Base-by-base conservation (phyloP, 148 eudicot species). In the Polygonum maritimum region DNA sequence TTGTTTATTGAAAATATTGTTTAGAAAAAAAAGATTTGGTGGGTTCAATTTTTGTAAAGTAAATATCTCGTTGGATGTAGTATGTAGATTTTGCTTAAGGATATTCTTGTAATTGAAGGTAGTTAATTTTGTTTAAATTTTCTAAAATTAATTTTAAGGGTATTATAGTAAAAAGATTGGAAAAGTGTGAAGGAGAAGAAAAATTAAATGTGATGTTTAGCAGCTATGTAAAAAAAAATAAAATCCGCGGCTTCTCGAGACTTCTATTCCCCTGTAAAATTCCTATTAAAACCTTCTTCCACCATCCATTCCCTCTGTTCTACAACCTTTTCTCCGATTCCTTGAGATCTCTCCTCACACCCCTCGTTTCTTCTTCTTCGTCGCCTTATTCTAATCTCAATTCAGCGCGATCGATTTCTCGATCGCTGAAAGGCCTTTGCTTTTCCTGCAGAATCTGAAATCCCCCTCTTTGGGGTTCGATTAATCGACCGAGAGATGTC, bases 161-260 rank as follows among this genome's bases (percentile, higher is more conserved):
- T n/a, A n/a, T n/a, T n/a, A n/a, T n/a, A n/a, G n/a, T n/a, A n/a
- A n/a, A n/a, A n/a, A n/a, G n/a, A n/a, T n/a, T n/a, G n/a, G n/a
- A n/a, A n/a, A n/a, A n/a, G n/a, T n/a, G n/a, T n/a, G n/a, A n/a
- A n/a, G n/a, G n/a, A n/a, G n/a, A n/a, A n/a, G n/a, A n/a, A n/a
- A n/a, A n/a, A n/a, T n/a, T n/a, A n/a, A n/a, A n/a, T n/a, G n/a
- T n/a, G n/a, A n/a, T n/a, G n/a, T n/a, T n/a, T n/a, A n/a, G n/a
- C n/a, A n/a, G n/a, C n/a, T n/a, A n/a, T n/a, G n/a, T n/a, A n/a
- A 11, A 12, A 47, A 51, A 5, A 48, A 48, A 48, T 48, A 12
- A 10, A 58, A 33, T 13, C 69, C 69, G 69, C 69, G 69, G 71
- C 71, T 67, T 67, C 71, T 67, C 10, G 71, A 67, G 71, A 67